Base-by-base conservation (phyloP, 1,284 basidiomycete species). In the Phylloporus gajari region DNA sequence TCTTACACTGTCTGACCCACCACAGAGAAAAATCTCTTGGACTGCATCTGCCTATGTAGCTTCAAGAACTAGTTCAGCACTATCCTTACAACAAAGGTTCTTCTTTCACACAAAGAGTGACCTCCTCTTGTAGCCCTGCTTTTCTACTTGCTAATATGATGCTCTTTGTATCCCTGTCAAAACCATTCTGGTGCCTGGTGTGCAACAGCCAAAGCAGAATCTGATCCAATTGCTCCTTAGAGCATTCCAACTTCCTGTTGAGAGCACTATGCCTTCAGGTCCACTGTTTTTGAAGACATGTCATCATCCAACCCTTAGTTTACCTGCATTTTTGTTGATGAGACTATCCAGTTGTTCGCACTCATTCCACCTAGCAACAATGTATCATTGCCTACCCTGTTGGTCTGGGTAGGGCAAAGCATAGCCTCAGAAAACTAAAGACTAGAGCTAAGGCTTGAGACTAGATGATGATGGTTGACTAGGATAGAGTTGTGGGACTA, bases 91-190 rank as follows among this genome's bases (percentile, higher is more conserved):
- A 79, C 65, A 86, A 84, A 66, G 81, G 81, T 42, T 78, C 84
- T 19, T 75, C 79, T n/a, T 70, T 82, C n/a, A n/a, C 5, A 75
- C 83, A 9, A 86, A 88, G 66, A 83, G 87, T 2, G 82, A 78
- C 25, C 83, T 89, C 48, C 84, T 93, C 9, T 85, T 90, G 8
- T 85, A 86, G 7, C 89, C 90, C 21, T 88, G 88, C 0, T 91
- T 94, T 78, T 90, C 91, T 9, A 94, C 93, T 1, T 88, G 88
- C 60, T 83, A 80, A 51, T 87, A 89, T 69, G 88, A 89, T 66
- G 91, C 93, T 0, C 85, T 94, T 32, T 89, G 89, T 73, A 88
- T 94, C 59, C 90, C 88, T 58, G 80, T 94, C 32, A 89, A 91
- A 66, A 87, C 88, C 3, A 84, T 91, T 70, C 74, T 89, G 17